Conservation (phyloP, 169 alveolate genomes). For the Plasmodium knowlesi region DNA sequence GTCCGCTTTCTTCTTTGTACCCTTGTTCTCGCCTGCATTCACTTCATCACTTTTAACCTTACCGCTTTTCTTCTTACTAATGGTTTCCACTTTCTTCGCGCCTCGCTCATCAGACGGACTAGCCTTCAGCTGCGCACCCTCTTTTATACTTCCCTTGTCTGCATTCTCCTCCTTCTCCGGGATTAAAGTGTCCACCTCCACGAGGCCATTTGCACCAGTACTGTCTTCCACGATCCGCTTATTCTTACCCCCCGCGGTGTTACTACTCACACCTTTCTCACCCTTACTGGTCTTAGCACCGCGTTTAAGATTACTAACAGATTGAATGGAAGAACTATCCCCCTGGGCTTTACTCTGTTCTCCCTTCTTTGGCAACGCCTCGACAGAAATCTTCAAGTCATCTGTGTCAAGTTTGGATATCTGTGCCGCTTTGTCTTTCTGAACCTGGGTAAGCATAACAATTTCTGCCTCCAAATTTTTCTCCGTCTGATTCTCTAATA, state of each 20-base stretch:
- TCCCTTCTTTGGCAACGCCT: background rate
- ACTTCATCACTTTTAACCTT: background rate
- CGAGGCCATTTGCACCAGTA: background rate
- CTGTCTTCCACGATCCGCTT: background rate
- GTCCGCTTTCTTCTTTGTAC: background rate
- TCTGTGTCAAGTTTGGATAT: background rate
- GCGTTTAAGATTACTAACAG: background rate
- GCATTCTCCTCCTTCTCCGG: background rate
- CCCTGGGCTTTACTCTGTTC: background rate
- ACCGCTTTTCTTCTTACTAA: background rate
- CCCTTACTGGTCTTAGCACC: background rate
- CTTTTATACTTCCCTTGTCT: background rate
- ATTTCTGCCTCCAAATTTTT: background rate
- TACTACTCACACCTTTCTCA: background rate
- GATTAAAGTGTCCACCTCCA: background rate
- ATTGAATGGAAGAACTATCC: background rate
- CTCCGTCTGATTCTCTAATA: background rate
- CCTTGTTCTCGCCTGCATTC: background rate
- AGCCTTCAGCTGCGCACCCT: background rate
- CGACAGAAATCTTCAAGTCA: background rate
- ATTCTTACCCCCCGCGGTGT: background rate
- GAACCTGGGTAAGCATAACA: background rate
- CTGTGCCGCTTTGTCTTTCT: background rate
- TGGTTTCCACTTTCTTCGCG: background rate
- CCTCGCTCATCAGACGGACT: background rate